phyloP scores from a whole-genome alignment of 1,139 yeast genomes.

The Starmera stellimalicola region DNA sequence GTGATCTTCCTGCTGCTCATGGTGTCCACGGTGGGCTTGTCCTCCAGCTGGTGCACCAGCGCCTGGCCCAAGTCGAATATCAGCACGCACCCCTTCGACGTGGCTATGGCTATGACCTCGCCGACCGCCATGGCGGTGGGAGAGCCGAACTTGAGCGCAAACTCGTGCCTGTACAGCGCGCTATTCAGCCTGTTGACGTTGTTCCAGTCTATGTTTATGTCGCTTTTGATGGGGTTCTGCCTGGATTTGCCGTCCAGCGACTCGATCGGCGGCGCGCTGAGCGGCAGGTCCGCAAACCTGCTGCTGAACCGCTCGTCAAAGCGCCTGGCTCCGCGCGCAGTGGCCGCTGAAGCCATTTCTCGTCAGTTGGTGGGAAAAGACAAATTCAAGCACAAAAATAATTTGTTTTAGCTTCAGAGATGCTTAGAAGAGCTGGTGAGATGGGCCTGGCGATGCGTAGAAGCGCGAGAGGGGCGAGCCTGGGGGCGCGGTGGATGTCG shows the following conservation, averaged over 20 bases:
- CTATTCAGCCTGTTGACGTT: no score
- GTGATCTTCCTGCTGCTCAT: slow-evolving; percentile 34
- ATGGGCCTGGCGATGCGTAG: no score
- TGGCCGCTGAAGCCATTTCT: background rate
- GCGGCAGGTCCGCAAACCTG: slow-evolving; percentile 16
- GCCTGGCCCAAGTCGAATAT: slow-evolving; percentile 55
- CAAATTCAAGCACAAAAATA: background rate
- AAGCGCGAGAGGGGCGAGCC: no score
- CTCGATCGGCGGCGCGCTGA: background rate
- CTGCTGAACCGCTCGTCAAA: slow-evolving; percentile 24
- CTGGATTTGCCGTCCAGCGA: background rate
- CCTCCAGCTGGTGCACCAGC: slow-evolving; percentile 30
- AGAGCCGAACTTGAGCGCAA: slow-evolving; percentile 36
- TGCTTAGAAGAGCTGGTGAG: no score
- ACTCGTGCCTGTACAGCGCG: slow-evolving; percentile 5
- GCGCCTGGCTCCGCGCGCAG: slow-evolving; percentile 4
- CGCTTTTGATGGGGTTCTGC: no score
- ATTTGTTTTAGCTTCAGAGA: background rate
- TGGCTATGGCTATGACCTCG: slow-evolving; percentile 51
- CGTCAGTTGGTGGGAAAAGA: background rate
- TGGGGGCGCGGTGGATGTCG: no score
- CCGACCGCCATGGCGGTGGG: slow-evolving; percentile 40
- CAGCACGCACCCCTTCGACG: slow-evolving; percentile 46
- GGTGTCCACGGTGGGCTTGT: slow-evolving; percentile 15
- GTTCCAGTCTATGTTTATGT: no score